These are phyloP conservation scores for Blepharisma stoltei DNA, from an alignment of 73 alveolate genomes.

Conservation along the genomic window DNA sequence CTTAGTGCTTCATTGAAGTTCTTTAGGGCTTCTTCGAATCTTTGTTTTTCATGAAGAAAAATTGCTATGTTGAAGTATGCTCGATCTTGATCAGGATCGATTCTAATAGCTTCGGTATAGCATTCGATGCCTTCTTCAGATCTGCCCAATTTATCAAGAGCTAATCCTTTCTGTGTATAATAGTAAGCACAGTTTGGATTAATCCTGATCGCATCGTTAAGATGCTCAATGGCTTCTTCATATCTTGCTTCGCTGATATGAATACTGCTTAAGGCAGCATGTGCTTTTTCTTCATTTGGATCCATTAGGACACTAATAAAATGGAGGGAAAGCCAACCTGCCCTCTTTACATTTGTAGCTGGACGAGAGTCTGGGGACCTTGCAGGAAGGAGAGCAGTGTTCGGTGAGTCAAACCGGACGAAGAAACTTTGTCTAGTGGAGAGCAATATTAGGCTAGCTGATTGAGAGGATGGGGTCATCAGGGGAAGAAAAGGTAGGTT, in stretches of 20 bases:
- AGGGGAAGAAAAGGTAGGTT: no score
- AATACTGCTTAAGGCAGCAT: no score
- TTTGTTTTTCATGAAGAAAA: not conserved
- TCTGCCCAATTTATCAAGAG: not conserved
- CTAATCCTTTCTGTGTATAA: not conserved
- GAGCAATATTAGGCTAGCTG: no score
- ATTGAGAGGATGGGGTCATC: no score
- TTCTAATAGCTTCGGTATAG: not conserved
- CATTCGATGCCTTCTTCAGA: slow-evolving; percentile 7
- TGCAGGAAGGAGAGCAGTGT: no score
- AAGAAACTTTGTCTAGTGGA: no score
- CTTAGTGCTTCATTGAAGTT: not conserved
- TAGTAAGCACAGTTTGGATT: not conserved
- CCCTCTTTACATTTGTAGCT: no score
- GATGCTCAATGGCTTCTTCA: slow-evolving; percentile 3
- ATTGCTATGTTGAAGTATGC: not conserved
- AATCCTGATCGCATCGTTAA: not conserved
- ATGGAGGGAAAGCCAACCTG: no score
- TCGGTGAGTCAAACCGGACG: no score
- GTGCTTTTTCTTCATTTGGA: no score
- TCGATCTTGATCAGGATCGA: not conserved
- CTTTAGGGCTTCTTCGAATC: not conserved
- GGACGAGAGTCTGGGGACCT: no score
- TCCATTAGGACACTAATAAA: no score
- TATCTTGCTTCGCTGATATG: not conserved